phyloP scores from a whole-genome alignment of 1,284 basidiomycete genomes.

The Cryptococcus sp. region DNA sequence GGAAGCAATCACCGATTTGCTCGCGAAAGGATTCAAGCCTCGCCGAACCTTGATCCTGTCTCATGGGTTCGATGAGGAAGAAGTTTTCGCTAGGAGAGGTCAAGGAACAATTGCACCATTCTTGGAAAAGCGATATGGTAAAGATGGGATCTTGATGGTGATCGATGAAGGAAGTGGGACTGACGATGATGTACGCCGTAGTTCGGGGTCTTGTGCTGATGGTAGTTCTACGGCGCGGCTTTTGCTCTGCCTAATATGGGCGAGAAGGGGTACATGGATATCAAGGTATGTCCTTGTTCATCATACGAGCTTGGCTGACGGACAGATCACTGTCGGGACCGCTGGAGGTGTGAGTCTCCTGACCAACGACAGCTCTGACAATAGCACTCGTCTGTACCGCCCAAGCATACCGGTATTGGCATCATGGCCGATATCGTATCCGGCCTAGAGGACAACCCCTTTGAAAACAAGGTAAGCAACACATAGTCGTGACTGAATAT shows the following conservation, averaged over 20 bases:
- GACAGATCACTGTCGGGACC: conserved; percentile 40
- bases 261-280: conserved; percentile 46
- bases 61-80: conserved; percentile 46
- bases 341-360: conserved; percentile 37
- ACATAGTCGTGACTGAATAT: neutral
- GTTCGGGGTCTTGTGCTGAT: neutral
- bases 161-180: conserved; percentile 47
- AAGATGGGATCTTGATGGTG: conserved; percentile 43
- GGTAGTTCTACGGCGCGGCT: conserved; percentile 32
- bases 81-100: conserved; percentile 43
- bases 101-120: conserved; percentile 44
- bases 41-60: conserved; percentile 45
- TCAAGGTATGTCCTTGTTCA: conserved; percentile 17
- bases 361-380: neutral
- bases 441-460: conserved; percentile 47
- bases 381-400: conserved; percentile 50
- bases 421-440: conserved; percentile 46
- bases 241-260: conserved; percentile 41
- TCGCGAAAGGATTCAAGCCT: conserved; percentile 37
- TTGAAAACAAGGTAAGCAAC: conserved; percentile 29
- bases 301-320: conserved; percentile 1
- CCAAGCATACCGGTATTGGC: conserved; percentile 50
- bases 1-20: conserved; percentile 44
- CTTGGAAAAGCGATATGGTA: conserved; percentile 44
- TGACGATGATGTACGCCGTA: conserved; percentile 25